Evolutionary conservation across 2,329 filamentous ascomycete genomes (phyloP), one percentile per base, ranked within the genome.

Genomic region (Orbilia quercus): DNA sequence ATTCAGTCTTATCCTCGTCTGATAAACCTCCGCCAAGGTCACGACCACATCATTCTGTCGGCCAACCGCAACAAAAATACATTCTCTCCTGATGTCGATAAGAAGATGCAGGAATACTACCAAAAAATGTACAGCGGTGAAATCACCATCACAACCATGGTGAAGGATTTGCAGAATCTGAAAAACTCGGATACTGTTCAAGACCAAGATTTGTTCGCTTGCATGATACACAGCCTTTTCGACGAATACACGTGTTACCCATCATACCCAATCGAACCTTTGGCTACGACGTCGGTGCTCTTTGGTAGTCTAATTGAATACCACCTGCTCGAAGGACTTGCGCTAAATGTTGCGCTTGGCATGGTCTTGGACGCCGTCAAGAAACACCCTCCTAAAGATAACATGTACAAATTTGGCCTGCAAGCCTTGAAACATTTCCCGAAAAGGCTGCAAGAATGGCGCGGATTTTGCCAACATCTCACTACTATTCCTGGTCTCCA

Each of bases 361-460:
- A 97, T 99, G 92, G 96, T 99, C 75, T 84, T 98, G n/a, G 93
- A 99, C 80, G 92, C 95, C 11, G 92, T 99, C 22, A 87, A 91
- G 75, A 92, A 96, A 75, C 91, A 95, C 78, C 83, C 86, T 31
- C 88, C 90, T 0, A 67, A 90, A 96, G 31, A 89, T 93, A 73
- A 89, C 91, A 0, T 98, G 99, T 95, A 95, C 83, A 96, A 97
- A 78, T 99, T 99, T 79, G 95, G 96, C 9, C 85, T 99, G 11
- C 95, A 99, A 80, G 95, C 95, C 14, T 85, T 99, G 72, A 89
- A 97, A 80, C 92, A 98, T 80, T 86, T 98, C 60, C 89, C 92
- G 63, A 85, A 87, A 40, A 88, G 95, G 42, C 87, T 99, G 53
- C 85, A 88, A 2, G 95, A 99, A 79, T 99, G 95, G 95, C 92